Evolutionary conservation across 192 early-diverging fungal genomes (phyloP), one percentile per base, ranked within the genome.

Genomic region (Backusella morwellensis): DNA sequence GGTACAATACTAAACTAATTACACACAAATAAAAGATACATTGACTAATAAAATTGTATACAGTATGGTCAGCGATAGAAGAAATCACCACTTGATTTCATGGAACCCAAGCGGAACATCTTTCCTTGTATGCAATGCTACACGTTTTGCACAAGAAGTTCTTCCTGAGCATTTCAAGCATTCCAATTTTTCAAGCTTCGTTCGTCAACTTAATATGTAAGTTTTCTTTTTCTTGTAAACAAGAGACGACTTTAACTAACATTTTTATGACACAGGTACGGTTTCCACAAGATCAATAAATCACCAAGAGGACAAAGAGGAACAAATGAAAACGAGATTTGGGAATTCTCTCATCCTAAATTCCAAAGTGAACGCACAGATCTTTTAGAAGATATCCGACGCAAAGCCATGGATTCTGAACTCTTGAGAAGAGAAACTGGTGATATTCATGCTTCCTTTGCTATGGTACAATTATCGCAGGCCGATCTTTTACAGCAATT

Each of bases 171-270:
- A 92, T 77, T 97, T 97, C 83, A 97, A 97, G 83, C 96, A 97
- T 85, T 92, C 87, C 81, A 97, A 97, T 74, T 96, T 96, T 76
- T 90, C 93, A 19, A 91, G 89, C 38, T 97, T 97, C 89, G 95
- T 97, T 2, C 91, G 95, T 29, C 96, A 97, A 78, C 87, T 97
- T 9, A 97, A 97, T 83, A 92, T 97, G 93, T 97, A 99, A 81
- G 88, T 95, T 68, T 75, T 68, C 6, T 94, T 68, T 75, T 75
- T 21, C 15, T 23, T 68, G 14, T 19, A 7, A 4, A 38, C 15
- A 90, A 44, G 0, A 14, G 0, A 14, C 3, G 1, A 21, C 19
- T n/a, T 50, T 50, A 50, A 50, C 19, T n/a, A 50, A 50, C 19
- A 21, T 1, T 50, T 40, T 44, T 44, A 44, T n/a, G n/a, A n/a